Evolutionary conservation across 2,329 filamentous ascomycete genomes (phyloP).

Genomic region (Sclerotinia minor): DNA sequence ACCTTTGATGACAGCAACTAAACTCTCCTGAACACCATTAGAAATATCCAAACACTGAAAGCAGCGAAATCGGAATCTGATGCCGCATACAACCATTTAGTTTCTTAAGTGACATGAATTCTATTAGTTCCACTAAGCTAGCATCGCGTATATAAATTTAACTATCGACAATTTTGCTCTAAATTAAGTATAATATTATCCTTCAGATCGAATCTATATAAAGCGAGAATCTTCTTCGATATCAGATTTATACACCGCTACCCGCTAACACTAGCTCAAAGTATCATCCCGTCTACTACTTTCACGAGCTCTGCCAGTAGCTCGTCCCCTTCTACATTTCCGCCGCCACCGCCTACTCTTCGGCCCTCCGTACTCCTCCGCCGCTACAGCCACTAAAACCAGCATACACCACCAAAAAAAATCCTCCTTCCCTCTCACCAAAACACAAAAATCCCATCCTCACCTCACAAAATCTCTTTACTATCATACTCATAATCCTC

Average conservation of each 20-base stretch:
- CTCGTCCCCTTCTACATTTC: no score
- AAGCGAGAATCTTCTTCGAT: not conserved
- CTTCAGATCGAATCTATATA: not conserved
- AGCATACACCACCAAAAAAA: no score
- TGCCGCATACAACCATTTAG: not conserved
- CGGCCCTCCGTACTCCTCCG: no score
- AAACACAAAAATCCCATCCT: no score
- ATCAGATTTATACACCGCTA: not conserved
- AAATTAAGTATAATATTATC: slow-evolving; percentile 3
- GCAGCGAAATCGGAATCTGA: not conserved
- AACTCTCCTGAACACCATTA: not conserved
- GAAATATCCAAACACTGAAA: not conserved
- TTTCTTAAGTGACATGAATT: not conserved
- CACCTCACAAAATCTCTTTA: no score
- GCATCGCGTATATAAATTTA: not conserved
- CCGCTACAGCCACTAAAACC: no score
- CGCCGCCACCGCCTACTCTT: no score
- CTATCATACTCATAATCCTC: no score
- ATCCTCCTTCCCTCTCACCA: no score
- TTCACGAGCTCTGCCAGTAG: no score
- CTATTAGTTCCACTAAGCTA: not conserved
- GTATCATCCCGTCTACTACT: no score
- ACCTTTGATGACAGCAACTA: not conserved
- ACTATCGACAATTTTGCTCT: not conserved
- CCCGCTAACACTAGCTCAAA: no score